Evolutionary conservation across 495 filamentous ascomycete species (phyloP), one percentile per base, ranked within the genome.

Genomic region (Cenococcum geophilum): DNA sequence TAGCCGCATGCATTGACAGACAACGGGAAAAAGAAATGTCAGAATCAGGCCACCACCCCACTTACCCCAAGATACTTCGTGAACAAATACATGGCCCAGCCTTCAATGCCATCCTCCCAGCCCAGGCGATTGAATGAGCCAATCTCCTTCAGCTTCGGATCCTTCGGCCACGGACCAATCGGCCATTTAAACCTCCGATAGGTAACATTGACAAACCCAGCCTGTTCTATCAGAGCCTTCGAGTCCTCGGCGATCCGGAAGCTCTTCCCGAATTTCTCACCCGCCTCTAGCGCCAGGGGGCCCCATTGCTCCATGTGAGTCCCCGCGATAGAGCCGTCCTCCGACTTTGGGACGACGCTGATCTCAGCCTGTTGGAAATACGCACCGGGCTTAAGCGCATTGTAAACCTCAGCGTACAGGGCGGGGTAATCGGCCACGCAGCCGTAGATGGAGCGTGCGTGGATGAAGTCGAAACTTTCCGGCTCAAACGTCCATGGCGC

Each of bases 151-250:
- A 66, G 60, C 48, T 55, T 32, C 51, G 22, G 36, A 22, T 66
- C 52, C 58, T 63, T 64, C 12, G 65, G 58, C 68, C 68, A 70
- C 27, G 45, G 27, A n/a, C 56, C 54, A 21, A 63, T 51, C n/a
- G 68, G 68, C 55, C 52, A 20, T 37, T 64, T 65, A 12, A 68
- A 25, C 3, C 56, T 18, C n/a, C 50, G 35, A 11, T 56, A 40
- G 21, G 49, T 37, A 5, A 67, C 57, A 35, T 64, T 53, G 16
- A 51, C 54, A 50, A 70, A 70, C 16, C 66, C 66, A 10, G 52
- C 63, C 1, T 37, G 57, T 16, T 45, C 43, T 40, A 66, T 59
- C 43, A 25, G 21, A 18, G 59, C 14, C 25, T 18, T 18, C 18
- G 40, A 51, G 45, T 52, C 34, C 42, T 58, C 43, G 14, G 35